phyloP scores from a whole-genome alignment of 2,329 filamentous ascomycete species.

The Colletotrichum chrysophilum region DNA sequence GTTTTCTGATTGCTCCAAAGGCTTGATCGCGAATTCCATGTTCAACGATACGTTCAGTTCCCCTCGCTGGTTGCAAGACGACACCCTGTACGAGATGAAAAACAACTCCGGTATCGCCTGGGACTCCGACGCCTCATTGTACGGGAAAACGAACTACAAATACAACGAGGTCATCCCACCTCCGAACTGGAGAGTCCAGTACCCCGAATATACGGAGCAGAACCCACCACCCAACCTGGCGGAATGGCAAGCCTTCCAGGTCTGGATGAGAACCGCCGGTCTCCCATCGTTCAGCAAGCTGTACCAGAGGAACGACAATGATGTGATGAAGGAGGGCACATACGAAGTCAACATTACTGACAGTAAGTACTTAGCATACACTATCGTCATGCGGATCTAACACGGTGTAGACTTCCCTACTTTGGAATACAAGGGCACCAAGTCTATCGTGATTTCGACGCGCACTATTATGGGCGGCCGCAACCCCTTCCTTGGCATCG shows the following conservation, averaged over 20 bases:
- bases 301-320: constrained; percentile 79
- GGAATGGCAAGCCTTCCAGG: constrained; percentile 85
- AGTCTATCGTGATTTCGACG: constrained; percentile 88
- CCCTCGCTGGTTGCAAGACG: constrained; percentile 59
- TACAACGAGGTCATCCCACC: constrained; percentile 75
- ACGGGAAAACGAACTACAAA: constrained; percentile 72
- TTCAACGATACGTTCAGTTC: constrained; percentile 91
- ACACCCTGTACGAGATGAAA: constrained; percentile 74
- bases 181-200: constrained; percentile 81
- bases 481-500: constrained; percentile 95
- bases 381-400: not conserved
- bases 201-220: constrained; percentile 65
- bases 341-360: constrained; percentile 81
- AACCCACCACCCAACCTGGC: constrained; percentile 75
- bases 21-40: constrained; percentile 92
- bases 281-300: constrained; percentile 95
- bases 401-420: constrained; percentile 75
- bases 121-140: constrained; percentile 81
- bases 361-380: constrained; percentile 61
- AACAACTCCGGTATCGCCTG: constrained; percentile 81
- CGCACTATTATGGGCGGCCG: constrained; percentile 92
- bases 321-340: constrained; percentile 69
- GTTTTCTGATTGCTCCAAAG: not conserved
- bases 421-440: constrained; percentile 80
- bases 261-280: constrained; percentile 98